Conservation (phyloP, 2,329 filamentous ascomycete genomes). For the Magnaporthiopsis incrustans region DNA sequence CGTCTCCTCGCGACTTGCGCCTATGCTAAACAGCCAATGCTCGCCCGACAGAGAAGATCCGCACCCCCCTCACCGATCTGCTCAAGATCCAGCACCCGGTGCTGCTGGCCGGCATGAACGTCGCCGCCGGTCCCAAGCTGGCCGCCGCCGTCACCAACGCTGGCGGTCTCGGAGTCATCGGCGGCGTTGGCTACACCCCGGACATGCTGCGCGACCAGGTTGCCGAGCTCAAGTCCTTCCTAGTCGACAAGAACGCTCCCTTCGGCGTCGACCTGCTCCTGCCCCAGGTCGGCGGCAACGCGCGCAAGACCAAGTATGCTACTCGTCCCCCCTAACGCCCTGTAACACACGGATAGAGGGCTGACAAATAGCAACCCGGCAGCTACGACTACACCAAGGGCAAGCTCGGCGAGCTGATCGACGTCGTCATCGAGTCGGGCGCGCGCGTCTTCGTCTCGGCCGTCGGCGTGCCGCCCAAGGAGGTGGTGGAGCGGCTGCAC, state of each 20-base stretch:
- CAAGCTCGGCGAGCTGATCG: constrained; percentile 83
- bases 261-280: constrained; percentile 93
- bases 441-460: constrained; percentile 94
- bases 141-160: constrained; percentile 96
- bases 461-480: constrained; percentile 84
- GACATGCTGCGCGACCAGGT: constrained; percentile 97
- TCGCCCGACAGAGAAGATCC: constrained; percentile 63
- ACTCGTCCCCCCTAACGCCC: too few relatives aligned
- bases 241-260: constrained; percentile 84
- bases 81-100: constrained; percentile 97
- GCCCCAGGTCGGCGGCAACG: constrained; percentile 88
- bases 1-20: neutral
- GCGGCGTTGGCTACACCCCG: constrained; percentile 90
- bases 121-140: constrained; percentile 91
- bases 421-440: constrained; percentile 87
- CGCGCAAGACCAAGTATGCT: constrained; percentile 83
- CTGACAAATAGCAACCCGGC: constrained; percentile 6
- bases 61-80: constrained; percentile 87
- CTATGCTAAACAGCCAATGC: neutral
- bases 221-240: constrained; percentile 80
- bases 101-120: constrained; percentile 97
- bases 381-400: constrained; percentile 99
- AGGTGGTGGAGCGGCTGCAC: constrained; percentile 86
- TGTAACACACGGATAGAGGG: too few relatives aligned
- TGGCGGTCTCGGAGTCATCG: constrained; percentile 91